A percentile compares a stretch with the other conserved stretches of the same genome.
phyloP scores from a whole-genome alignment of 192 early-diverging fungal genomes.

The Podila clonocystis region DNA sequence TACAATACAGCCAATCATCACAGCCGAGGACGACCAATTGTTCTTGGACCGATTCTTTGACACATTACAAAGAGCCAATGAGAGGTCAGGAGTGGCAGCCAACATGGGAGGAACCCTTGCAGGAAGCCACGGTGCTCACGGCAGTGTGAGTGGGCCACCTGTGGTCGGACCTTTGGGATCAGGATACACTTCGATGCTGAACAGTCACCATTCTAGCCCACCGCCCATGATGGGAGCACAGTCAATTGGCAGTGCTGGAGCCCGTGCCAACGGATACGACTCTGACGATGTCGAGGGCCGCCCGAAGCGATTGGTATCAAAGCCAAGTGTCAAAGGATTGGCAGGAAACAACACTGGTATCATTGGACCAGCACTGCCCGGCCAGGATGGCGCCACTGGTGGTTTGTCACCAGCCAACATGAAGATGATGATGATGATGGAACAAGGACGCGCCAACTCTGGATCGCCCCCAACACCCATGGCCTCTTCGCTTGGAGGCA shows the following conservation, averaged over 20 bases:
- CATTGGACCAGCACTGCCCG: constrained; percentile 33
- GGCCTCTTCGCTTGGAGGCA: constrained; percentile 7
- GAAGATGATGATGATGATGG: constrained; percentile 33
- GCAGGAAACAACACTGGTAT: constrained; percentile 10
- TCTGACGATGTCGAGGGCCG: constrained; percentile 28
- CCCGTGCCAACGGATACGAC: constrained; percentile 19
- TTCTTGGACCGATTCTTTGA: constrained; percentile 87
- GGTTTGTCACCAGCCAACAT: not conserved
- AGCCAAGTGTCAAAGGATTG: constrained; percentile 27
- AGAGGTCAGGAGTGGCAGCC: constrained; percentile 52
- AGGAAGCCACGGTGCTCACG: constrained; percentile 20
- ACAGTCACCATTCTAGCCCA: constrained; percentile 47
- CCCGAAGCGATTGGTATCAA: constrained; percentile 21
- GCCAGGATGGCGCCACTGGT: not conserved
- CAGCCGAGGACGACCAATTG: constrained; percentile 87
- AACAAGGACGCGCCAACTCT: constrained; percentile 13
- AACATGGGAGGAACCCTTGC: constrained; percentile 37
- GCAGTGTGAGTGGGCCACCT: constrained; percentile 49
- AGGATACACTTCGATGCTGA: constrained; percentile 42
- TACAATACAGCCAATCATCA: constrained; percentile 69
- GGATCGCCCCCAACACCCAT: not conserved
- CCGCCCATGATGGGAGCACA: constrained; percentile 19
- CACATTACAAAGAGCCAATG: constrained; percentile 69
- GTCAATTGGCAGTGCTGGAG: constrained; percentile 11
- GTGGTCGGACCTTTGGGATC: constrained; percentile 63